These are phyloP conservation scores for Colletotrichum tabaci DNA, from an alignment of 2,329 filamentous ascomycete genomes.

Conservation along the genomic window DNA sequence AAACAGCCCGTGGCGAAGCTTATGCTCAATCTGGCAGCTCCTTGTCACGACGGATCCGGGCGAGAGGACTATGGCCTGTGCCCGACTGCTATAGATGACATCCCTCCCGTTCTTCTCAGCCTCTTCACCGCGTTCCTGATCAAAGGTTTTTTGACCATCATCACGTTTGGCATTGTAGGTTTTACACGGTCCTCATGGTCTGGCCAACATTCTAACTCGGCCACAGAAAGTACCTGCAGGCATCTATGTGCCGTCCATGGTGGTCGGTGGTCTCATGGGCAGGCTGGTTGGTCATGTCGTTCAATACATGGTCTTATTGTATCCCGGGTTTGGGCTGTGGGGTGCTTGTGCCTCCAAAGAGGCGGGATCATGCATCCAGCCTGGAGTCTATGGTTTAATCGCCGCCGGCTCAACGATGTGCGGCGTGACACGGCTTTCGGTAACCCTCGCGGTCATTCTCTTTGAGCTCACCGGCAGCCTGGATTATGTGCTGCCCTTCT, in stretches of 20 bases:
- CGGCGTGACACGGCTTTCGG: constrained; percentile 92
- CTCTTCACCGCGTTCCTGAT: constrained; percentile 86
- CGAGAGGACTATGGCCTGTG: constrained; percentile 83
- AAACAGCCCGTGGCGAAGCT: constrained; percentile 92
- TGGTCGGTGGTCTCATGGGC: constrained; percentile 93
- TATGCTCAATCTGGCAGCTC: constrained; percentile 89
- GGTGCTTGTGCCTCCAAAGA: constrained; percentile 78
- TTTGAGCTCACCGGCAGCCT: constrained; percentile 96
- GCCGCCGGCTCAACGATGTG: constrained; percentile 98
- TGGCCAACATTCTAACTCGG: constrained; percentile 41
- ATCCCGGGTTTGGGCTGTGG: constrained; percentile 81
- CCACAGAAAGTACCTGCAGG: constrained; percentile 88
- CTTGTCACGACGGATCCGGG: constrained; percentile 79
- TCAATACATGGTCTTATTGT: constrained; percentile 84
- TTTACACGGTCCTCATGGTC: constrained; percentile 39
- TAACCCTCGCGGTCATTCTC: constrained; percentile 93
- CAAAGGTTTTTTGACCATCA: constrained; percentile 88
- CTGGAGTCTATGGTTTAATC: constrained; percentile 96
- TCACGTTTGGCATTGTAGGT: constrained; percentile 90
- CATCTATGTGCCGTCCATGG: constrained; percentile 99
- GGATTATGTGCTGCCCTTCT: constrained; percentile 96
- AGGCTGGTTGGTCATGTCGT: constrained; percentile 88
- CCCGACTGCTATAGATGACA: constrained; percentile 79
- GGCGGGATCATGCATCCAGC: constrained; percentile 89
- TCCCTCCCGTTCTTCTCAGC: constrained; percentile 81